Conservation (phyloP, 495 filamentous ascomycete species). For the Penicillium samsonianum region DNA sequence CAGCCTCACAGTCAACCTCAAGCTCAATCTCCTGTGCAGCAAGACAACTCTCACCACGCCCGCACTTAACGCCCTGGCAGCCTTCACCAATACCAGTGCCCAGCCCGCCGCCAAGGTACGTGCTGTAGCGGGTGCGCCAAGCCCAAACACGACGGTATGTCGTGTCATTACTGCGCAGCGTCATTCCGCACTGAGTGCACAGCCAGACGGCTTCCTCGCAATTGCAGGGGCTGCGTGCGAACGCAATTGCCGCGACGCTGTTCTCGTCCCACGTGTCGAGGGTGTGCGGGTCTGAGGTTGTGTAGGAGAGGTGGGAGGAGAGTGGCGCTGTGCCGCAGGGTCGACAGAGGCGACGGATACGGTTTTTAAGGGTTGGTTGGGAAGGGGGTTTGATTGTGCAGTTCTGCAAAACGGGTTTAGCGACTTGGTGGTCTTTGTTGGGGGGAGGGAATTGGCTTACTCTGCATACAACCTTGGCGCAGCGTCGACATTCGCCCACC, state of each 20-base stretch:
- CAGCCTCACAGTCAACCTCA: conserved; percentile 75
- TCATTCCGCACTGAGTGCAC: conserved; percentile 74
- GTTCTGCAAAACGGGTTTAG: conserved; percentile 57
- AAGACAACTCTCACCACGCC: conserved; percentile 67
- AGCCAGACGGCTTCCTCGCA: conserved; percentile 74
- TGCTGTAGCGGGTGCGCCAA: conserved; percentile 84
- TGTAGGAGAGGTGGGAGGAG: conserved; percentile 28
- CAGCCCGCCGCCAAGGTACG: conserved; percentile 69
- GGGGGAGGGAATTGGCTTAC: conserved; percentile 43
- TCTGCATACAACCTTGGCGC: conserved; percentile 73
- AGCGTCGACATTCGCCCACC: conserved; percentile 78
- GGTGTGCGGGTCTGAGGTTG: conserved; percentile 6
- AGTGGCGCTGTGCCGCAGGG: conserved; percentile 70
- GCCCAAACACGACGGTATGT: conserved; percentile 81
- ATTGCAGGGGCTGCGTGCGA: conserved; percentile 65
- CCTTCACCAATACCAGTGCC: conserved; percentile 88
- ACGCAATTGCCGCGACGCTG: conserved; percentile 29
- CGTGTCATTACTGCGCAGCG: conserved; percentile 65
- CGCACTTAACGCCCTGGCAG: conserved; percentile 82
- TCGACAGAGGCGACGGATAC: conserved; percentile 77
- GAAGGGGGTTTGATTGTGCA: conserved; percentile 79
- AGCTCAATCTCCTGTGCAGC: conserved; percentile 73
- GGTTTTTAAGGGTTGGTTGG: conserved; percentile 57
- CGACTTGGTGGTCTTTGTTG: background rate
- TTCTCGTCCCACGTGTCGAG: background rate